These are phyloP conservation scores for Pseudofabraea citricarpa DNA, from an alignment of 2,329 filamentous ascomycete species.

Conservation along the genomic window DNA sequence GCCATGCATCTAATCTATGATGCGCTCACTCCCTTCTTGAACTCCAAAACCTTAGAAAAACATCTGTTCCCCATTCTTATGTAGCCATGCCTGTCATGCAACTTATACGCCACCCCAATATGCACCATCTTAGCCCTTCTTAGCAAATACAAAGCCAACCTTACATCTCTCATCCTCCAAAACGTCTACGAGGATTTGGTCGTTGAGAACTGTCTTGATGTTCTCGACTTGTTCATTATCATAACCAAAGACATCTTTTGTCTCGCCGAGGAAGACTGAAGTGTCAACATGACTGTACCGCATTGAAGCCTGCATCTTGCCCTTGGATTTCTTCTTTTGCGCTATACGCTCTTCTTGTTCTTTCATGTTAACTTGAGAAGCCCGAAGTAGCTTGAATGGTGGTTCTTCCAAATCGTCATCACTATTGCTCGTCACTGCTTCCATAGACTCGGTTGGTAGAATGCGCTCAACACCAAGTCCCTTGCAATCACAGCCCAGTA, in stretches of 20 bases:
- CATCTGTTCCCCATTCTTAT: no score
- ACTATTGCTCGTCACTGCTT: neutral
- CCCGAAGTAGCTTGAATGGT: conserved; percentile 29
- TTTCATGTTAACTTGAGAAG: conserved; percentile 39
- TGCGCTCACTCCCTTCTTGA: no score
- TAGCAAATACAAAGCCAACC: conserved; percentile 46
- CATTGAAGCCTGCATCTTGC: conserved; percentile 46
- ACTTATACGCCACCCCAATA: neutral
- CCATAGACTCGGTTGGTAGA: conserved; percentile 9
- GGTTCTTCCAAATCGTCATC: conserved; percentile 26
- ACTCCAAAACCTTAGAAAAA: no score
- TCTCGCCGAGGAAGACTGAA: conserved; percentile 28
- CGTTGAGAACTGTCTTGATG: conserved; percentile 35
- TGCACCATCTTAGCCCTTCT: conserved; percentile 10
- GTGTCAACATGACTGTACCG: conserved; percentile 48
- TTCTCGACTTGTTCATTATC: conserved; percentile 29
- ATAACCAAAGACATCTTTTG: conserved; percentile 25
- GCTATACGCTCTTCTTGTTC: conserved; percentile 23
- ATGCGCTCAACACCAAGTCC: conserved; percentile 39
- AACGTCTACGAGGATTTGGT: conserved; percentile 43
- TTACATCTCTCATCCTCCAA: conserved; percentile 36
- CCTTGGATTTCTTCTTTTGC: conserved; percentile 21
- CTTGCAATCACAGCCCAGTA: conserved; percentile 58
- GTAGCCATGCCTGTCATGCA: no score
- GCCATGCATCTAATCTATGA: no score